These are phyloP conservation scores for Podila epicladia DNA, from an alignment of 192 early-diverging fungal species.

Conservation along the genomic window DNA sequence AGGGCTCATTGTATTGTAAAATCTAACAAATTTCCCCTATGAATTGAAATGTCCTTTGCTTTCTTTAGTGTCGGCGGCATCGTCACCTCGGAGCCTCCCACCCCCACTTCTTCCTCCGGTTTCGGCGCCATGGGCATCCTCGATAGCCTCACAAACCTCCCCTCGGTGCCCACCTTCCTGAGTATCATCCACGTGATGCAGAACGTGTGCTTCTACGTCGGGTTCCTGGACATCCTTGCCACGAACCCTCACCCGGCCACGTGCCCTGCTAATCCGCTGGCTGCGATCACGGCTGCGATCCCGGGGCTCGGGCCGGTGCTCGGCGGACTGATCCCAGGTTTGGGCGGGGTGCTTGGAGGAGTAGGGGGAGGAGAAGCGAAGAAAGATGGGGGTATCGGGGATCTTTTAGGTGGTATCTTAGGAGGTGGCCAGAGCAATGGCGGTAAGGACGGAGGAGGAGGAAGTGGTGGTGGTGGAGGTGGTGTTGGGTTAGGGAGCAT, in stretches of 20 bases:
- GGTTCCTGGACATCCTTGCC: constrained; percentile 19
- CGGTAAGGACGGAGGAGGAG: not conserved
- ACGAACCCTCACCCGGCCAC: constrained; percentile 10
- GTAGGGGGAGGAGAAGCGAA: not conserved
- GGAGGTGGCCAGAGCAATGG: not conserved
- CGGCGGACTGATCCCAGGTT: not conserved
- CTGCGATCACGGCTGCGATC: not conserved
- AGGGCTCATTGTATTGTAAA: not conserved
- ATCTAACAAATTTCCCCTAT: no score
- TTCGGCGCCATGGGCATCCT: constrained; percentile 15
- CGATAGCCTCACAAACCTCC: constrained; percentile 3
- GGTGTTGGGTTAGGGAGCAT: not conserved
- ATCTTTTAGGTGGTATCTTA: not conserved
- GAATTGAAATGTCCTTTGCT: no score
- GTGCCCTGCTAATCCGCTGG: not conserved
- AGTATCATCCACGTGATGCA: constrained; percentile 25
- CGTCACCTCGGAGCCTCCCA: not conserved
- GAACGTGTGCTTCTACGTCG: constrained; percentile 10
- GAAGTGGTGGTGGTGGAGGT: not conserved
- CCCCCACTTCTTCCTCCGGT: not conserved
- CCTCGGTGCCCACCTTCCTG: constrained; percentile 7
- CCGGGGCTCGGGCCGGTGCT: not conserved
- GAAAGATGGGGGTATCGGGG: not conserved
- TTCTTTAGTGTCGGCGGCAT: constrained; percentile 18
- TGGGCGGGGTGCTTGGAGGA: constrained; percentile 8